Evolutionary conservation across 192 early-diverging fungal genomes (phyloP), one percentile per base, ranked within the genome.

Genomic region (Chytriomyces sp.): DNA sequence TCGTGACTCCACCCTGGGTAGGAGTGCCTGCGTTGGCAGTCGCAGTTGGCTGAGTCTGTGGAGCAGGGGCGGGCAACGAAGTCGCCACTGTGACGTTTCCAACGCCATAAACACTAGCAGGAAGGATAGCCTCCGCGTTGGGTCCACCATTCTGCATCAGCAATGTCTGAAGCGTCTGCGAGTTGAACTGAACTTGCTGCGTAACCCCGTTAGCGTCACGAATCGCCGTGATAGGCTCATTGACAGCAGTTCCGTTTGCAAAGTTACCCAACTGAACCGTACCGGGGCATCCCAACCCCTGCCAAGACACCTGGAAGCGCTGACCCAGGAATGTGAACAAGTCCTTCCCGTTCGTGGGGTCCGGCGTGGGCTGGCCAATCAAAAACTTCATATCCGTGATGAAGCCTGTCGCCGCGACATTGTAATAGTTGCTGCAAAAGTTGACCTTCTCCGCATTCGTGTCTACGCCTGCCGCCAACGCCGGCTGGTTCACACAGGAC

Each of bases 301-400:
- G 39, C 71, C 71, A 73, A 8, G 64, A 69, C 33, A 68, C n/a
- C n/a, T n/a, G n/a, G n/a, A n/a, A n/a, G n/a, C n/a, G n/a, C n/a
- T n/a, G n/a, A n/a, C n/a, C n/a, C 12, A 73, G 39, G 65, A 73
- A 73, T 31, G 71, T 73, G 71, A 67, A 73, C 33, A 73, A 52
- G 25, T 65, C 58, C 8, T 39, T 64, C 5, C 58, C 71, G 62
- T 38, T 70, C 12, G 36, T 66, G 12, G 59, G 7, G 39, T 26
- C 59, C 17, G 71, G 71, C 19, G 38, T 40, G 5, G 62, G n/a
- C 28, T 22, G 12, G 12, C 71, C 71, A 25, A 73, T 49, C 31
- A 60, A 38, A 39, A 73, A 73, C 26, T 69, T 69, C 10, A 34
- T 7, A 40, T 73, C 71, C 8, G 71, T 73, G 65, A 73, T 49